Conservation (phyloP, 2,329 filamentous ascomycete genomes). For the Coniochaeta prunicola region DNA sequence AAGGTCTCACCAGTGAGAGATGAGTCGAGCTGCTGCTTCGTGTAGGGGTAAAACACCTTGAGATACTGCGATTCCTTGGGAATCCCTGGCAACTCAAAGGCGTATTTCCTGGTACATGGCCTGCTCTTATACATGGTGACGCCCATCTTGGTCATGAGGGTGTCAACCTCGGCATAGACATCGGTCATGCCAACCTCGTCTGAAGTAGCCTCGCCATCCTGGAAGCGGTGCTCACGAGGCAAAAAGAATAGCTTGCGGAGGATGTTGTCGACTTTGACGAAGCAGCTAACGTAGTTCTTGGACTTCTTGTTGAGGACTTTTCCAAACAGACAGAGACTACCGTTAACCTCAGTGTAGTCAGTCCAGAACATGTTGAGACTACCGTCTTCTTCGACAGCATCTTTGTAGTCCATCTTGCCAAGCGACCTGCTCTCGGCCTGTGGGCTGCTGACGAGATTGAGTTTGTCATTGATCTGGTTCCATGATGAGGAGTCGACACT, state of each 20-base stretch:
- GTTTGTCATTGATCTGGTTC: constrained; percentile 77
- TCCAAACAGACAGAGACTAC: constrained; percentile 87
- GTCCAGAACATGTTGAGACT: constrained; percentile 94
- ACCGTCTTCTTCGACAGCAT: constrained; percentile 90
- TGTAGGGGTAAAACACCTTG: constrained; percentile 93
- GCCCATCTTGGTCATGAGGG: constrained; percentile 77
- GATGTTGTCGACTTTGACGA: constrained; percentile 93
- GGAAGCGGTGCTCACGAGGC: constrained; percentile 57
- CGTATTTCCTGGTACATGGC: constrained; percentile 81
- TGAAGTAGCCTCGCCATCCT: constrained; percentile 58
- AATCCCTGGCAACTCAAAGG: constrained; percentile 82
- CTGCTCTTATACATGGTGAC: constrained; percentile 94
- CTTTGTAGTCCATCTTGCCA: constrained; percentile 75
- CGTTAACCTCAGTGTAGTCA: constrained; percentile 89
- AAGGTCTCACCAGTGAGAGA: constrained; percentile 78
- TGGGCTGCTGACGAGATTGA: constrained; percentile 78
- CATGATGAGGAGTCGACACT: constrained; percentile 74
- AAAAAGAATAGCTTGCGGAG: constrained; percentile 89
- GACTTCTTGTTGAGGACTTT: constrained; percentile 89
- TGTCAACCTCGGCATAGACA: constrained; percentile 84
- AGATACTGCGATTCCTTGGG: constrained; percentile 88
- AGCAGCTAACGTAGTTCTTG: constrained; percentile 76
- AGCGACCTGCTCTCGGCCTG: constrained; percentile 42
- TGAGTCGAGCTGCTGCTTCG: constrained; percentile 66
- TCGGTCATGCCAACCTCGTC: constrained; percentile 82